Evolutionary conservation across 768 basidiomycete species (phyloP).

Genomic region (Kwoniella sp.): DNA sequence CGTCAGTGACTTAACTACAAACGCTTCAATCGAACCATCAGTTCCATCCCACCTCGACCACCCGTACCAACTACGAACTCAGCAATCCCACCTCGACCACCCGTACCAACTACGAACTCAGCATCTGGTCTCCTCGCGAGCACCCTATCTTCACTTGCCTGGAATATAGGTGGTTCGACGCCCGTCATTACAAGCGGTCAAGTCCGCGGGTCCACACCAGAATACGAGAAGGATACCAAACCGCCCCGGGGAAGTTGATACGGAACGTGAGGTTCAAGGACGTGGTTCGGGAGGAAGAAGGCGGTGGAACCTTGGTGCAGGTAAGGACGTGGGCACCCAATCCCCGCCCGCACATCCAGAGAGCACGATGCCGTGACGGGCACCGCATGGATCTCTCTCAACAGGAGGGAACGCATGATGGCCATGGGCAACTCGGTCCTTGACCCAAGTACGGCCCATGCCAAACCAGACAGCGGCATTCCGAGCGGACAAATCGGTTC

Average conservation of each 20-base stretch:
- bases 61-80: constrained; percentile 4
- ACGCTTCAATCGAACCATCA: no score
- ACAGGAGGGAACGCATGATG: no score
- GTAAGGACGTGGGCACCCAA: no score
- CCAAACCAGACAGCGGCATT: background rate
- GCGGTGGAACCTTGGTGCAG: constrained; percentile 31
- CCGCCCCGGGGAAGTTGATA: constrained; percentile 6
- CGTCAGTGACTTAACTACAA: no score
- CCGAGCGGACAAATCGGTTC: background rate
- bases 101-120: constrained; percentile 3
- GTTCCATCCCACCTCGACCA: no score
- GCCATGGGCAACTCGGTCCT: no score
- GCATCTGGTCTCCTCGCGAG: constrained; percentile 7
- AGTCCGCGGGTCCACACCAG: background rate
- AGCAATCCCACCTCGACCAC: background rate
- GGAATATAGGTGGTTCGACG: background rate
- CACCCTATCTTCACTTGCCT: background rate
- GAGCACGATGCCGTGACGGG: no score
- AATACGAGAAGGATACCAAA: constrained; percentile 15
- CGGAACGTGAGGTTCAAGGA: constrained; percentile 40
- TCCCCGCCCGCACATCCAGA: no score
- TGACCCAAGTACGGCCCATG: background rate
- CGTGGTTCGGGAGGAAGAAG: constrained; percentile 22
- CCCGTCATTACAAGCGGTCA: background rate
- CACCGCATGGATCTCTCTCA: no score